Base-by-base conservation (phyloP, 148 eudicot species). In the Chenopodium formosanum region DNA sequence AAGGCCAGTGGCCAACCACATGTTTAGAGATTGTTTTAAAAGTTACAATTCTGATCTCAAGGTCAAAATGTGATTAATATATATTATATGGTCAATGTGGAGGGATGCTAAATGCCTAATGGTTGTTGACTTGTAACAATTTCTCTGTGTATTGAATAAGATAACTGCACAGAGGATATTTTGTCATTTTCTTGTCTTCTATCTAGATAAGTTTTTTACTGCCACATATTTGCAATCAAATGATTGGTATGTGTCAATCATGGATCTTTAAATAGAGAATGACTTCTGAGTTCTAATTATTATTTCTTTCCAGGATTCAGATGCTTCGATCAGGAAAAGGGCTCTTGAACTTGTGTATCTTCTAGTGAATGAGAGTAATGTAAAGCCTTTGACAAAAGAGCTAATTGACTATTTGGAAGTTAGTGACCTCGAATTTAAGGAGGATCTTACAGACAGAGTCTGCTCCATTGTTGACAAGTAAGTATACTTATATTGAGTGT, bases 401-500 rank as follows among this genome's bases (percentile, higher is more conserved):
- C 89, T 96, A 62, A 88, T 94, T 75, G 99, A 96, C 65, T 89
- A 91, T 85, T 88, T 96, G 86, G 95, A 92, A 91, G 89, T 90
- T 80, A 92, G 94, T 84, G 97, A 94, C 27, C 90, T 83, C 16
- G 99, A 94, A 47, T 96, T 96, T 77, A 94, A 89, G 88, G 99
- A 86, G 85, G 99, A 96, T 85, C 93, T 96, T 80, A 92, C 97
- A 1, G 91, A 91, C 80, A 96, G 91, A 91, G 90, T 94, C 81
- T 96, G 99, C 92, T 96, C 98, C 82, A 96, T 94, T 85, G 91
- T 96, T 76, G 98, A 96, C 80, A 94, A 90, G 99, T 96, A 92
- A 89, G 99, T 83, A 75, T n/a, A 22, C 75, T 69, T 62, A 25
- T 62, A 27, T 60, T 44, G 70, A 78, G 62, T 72, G 56, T 34